These are phyloP conservation scores for Aspergillus sparsus DNA, from an alignment of 495 filamentous ascomycete genomes.

Conservation along the genomic window DNA sequence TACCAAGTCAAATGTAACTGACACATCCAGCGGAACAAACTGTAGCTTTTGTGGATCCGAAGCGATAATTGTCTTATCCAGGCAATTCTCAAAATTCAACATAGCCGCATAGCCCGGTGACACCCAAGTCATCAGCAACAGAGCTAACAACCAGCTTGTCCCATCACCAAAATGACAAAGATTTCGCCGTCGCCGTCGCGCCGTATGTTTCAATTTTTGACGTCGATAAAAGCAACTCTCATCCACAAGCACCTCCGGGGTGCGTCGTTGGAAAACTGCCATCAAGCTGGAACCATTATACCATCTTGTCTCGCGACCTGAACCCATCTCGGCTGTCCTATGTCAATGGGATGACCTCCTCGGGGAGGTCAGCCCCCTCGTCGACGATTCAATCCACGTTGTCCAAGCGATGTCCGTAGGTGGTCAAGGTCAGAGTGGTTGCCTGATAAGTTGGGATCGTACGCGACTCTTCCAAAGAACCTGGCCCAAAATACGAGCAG, in stretches of 20 bases:
- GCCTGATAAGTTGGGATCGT: constrained; percentile 22
- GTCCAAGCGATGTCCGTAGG: constrained; percentile 23
- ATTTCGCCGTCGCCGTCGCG: constrained; percentile 25
- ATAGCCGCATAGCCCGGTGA: constrained; percentile 53
- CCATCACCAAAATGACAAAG: constrained; percentile 16
- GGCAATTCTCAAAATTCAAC: constrained; percentile 82
- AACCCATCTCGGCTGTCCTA: constrained; percentile 36
- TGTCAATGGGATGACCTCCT: constrained; percentile 48
- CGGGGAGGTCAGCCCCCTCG: constrained; percentile 50
- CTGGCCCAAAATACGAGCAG: no score
- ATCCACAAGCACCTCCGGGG: constrained; percentile 16
- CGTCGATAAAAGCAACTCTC: constrained; percentile 14
- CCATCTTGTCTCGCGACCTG: constrained; percentile 31
- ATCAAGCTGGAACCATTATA: constrained; percentile 14
- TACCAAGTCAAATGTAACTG: constrained; percentile 68
- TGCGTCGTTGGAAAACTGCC: constrained; percentile 16
- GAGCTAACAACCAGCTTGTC: constrained; percentile 23
- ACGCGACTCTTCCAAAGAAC: constrained; percentile 14
- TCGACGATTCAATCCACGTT: constrained; percentile 47
- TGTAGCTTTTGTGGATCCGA: constrained; percentile 64
- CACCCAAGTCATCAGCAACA: constrained; percentile 27
- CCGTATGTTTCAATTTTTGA: constrained; percentile 31
- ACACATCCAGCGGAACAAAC: constrained; percentile 72
- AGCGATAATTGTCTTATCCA: constrained; percentile 58
- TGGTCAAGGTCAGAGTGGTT: constrained; percentile 10